phyloP scores from a whole-genome alignment of 352 stramenopile genomes.

The Globisporangium emineosum region DNA sequence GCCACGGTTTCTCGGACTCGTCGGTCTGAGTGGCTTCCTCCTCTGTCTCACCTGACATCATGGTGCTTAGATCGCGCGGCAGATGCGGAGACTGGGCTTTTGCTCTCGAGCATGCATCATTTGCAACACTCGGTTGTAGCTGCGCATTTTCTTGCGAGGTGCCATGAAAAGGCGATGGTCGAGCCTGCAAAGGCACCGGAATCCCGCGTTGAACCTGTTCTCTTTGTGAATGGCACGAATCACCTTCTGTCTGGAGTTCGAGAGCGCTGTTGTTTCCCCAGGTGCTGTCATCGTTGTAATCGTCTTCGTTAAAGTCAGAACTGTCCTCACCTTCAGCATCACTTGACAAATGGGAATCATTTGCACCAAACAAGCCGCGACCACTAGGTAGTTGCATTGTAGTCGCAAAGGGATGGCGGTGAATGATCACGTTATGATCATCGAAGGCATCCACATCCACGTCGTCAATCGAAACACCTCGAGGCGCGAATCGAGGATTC shows the following conservation, averaged over 20 bases:
- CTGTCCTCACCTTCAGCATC: slow-evolving; percentile 13
- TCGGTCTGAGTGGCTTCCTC: slow-evolving; percentile 9
- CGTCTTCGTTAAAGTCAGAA: slow-evolving; percentile 2
- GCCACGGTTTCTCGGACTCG: slow-evolving; percentile 52
- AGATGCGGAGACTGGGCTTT: not conserved
- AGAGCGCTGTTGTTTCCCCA: slow-evolving; percentile 30
- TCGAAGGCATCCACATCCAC: slow-evolving; percentile 5
- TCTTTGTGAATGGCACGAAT: not conserved
- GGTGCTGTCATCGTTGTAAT: slow-evolving; percentile 17
- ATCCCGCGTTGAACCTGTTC: not conserved
- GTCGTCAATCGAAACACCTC: slow-evolving; percentile 12
- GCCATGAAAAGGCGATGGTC: not conserved
- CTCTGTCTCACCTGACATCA: not conserved
- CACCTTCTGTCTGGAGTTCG: slow-evolving; percentile 23
- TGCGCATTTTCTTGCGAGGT: not conserved
- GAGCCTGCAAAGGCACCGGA: not conserved
- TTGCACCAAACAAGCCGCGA: slow-evolving; percentile 19
- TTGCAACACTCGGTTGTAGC: not conserved
- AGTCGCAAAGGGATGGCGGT: not conserved
- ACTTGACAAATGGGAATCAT: slow-evolving; percentile 15
- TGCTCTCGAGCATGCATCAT: not conserved
- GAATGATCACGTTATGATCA: not conserved
- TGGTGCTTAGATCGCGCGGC: not conserved
- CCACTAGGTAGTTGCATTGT: not conserved
- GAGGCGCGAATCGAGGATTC: not conserved